Conservation (phyloP, 2,329 filamentous ascomycete genomes). For the Macrophomina tecta region DNA sequence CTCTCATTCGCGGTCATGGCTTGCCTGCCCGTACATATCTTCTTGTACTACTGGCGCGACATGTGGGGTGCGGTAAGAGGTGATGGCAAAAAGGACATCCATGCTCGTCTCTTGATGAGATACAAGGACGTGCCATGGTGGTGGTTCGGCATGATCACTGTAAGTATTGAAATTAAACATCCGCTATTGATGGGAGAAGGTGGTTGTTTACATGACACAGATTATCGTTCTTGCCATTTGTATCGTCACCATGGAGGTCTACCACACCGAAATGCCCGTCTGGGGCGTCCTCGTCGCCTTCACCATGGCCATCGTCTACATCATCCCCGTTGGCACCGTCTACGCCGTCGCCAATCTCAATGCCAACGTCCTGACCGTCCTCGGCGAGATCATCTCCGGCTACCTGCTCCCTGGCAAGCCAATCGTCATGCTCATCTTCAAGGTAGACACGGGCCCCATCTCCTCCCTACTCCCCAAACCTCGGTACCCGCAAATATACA, state of each 20-base stretch:
- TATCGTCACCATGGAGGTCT: constrained; percentile 47
- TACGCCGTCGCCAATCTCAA: constrained; percentile 26
- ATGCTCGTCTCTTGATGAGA: constrained; percentile 59
- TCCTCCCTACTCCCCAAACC: neutral
- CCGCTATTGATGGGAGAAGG: too few relatives aligned
- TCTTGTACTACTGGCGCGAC: constrained; percentile 40
- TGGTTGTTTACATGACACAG: neutral
- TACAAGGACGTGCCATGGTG: constrained; percentile 63
- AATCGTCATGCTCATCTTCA: constrained; percentile 28
- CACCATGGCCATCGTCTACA: constrained; percentile 23
- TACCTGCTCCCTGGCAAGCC: constrained; percentile 49
- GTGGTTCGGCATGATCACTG: constrained; percentile 60
- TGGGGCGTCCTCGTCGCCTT: constrained; percentile 26
- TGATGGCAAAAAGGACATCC: constrained; percentile 51
- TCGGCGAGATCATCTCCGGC: constrained; percentile 61
- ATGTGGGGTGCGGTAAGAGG: constrained; percentile 63
- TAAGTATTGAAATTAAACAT: neutral
- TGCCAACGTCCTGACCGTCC: constrained; percentile 58
- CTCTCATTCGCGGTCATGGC: constrained; percentile 43
- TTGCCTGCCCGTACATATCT: constrained; percentile 46
- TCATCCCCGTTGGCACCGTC: constrained; percentile 26
- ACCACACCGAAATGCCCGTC: constrained; percentile 26
- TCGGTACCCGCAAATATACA: too few relatives aligned
- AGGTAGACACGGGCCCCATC: neutral
- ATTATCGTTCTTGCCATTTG: constrained; percentile 39